Conservation (phyloP, 257 asterid species). For the Solanum medicagineum region DNA sequence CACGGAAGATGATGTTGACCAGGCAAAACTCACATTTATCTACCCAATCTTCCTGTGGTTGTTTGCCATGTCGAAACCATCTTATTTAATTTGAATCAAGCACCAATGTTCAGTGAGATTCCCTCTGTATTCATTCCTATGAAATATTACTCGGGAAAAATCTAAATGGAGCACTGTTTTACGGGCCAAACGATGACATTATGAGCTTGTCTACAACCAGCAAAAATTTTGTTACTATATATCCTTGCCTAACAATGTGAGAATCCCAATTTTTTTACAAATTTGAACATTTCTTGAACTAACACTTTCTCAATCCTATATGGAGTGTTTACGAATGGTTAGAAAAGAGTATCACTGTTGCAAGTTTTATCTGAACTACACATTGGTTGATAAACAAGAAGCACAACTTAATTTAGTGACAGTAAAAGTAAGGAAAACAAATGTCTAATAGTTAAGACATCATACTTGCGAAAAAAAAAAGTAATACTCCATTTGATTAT, state of each 20-base stretch:
- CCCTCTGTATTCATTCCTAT: not conserved
- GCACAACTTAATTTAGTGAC: no score
- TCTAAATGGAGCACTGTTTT: not conserved
- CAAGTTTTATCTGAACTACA: no score
- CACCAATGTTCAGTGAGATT: not conserved
- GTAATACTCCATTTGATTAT: not conserved
- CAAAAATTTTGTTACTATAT: not conserved
- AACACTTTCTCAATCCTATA: not conserved
- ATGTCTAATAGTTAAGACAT: no score
- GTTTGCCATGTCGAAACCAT: constrained; percentile 68
- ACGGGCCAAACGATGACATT: not conserved
- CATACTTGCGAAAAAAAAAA: not conserved
- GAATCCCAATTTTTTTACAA: not conserved
- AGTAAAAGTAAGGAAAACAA: no score
- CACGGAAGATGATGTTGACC: constrained; percentile 25
- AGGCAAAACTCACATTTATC: constrained; percentile 22
- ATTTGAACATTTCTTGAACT: not conserved
- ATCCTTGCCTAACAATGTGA: not conserved
- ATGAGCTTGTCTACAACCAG: not conserved
- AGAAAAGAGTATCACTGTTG: no score
- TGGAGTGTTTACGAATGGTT: not conserved
- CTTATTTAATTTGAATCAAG: not conserved
- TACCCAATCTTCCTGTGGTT: constrained; percentile 49
- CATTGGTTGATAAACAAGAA: no score
- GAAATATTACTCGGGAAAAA: not conserved